Conservation (phyloP, 176 grass and related monocot genomes). For the Aechmea fasciata region DNA sequence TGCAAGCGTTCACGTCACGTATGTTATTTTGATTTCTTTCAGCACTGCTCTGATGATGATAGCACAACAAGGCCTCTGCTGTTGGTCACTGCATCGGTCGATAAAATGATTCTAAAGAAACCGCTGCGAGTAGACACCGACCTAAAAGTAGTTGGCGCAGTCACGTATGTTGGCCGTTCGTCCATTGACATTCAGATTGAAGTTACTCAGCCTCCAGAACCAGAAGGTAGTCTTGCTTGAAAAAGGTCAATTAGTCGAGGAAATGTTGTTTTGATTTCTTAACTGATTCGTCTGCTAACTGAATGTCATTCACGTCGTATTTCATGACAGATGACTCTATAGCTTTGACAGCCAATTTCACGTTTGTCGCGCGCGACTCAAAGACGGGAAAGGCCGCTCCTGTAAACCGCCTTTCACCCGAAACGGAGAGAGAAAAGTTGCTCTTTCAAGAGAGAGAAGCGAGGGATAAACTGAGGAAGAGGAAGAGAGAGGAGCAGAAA, state of each 20-base stretch:
- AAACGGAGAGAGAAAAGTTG: constrained; percentile 66
- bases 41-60: constrained; percentile 93
- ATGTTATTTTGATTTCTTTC: constrained; percentile 5
- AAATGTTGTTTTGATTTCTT: constrained; percentile 1
- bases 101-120: constrained; percentile 87
- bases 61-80: constrained; percentile 86
- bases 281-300: constrained; percentile 14
- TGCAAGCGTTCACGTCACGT: neutral
- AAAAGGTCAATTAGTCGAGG: neutral
- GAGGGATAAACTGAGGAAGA: constrained; percentile 64
- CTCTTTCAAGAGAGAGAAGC: constrained; percentile 56
- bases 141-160: constrained; percentile 73
- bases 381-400: constrained; percentile 76
- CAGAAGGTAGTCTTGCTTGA: constrained; percentile 33
- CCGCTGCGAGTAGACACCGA: constrained; percentile 67
- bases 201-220: constrained; percentile 72
- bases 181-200: constrained; percentile 98
- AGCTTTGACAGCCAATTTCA: constrained; percentile 83
- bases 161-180: constrained; percentile 89
- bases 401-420: constrained; percentile 74
- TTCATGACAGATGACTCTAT: constrained; percentile 36
- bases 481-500: constrained; percentile 74
- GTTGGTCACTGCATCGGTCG: constrained; percentile 87
- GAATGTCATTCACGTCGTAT: constrained; percentile 1
- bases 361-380: constrained; percentile 74